Base-by-base conservation (phyloP, 805 yeast species). In the Wickerhamiella sorbophila region DNA sequence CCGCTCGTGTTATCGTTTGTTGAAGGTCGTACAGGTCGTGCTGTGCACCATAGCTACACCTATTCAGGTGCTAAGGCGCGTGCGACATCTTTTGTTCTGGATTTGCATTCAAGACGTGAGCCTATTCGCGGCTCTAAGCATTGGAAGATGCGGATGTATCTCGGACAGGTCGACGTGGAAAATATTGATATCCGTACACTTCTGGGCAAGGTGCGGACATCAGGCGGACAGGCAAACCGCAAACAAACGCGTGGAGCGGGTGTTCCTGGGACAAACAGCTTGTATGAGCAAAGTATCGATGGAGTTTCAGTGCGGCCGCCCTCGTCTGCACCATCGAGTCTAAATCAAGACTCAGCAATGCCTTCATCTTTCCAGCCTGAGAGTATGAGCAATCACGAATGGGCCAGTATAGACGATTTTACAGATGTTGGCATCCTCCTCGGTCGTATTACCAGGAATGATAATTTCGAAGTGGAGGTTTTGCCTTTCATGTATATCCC, bases 321-420 rank as follows among this genome's bases (percentile, higher is more conserved):
- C 9, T 18, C 31, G 15, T 16, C 38, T 19, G 24, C 31, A n/a
- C 29, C 29, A 24, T 24, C 29, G 29, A 8, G 10, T 8, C 12
- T 24, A 12, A 24, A 24, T 12, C 12, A 8, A 8, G 29, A 24
- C 12, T 24, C 29, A 12, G 29, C 29, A 6, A 24, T 24, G 29
- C 29, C 29, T 8, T 48, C 58, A 4, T 24, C 31, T n/a, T 22
- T 24, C 16, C 31, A 29, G 20, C 31, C 31, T n/a, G 31, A 36
- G 15, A 15, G 20, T 15, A 10, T 20, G 3, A 20, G 20, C 24
- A n/a, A 20, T 4, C 37, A 21, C 27, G 53, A 61, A 2, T 86
- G 95, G 95, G 65, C 74, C 38, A 93, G 85, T 52, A 60, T 65
- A 18, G 79, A 80, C 44, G 95, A 86, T 55, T 86, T 72, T 50